Base-by-base conservation (phyloP, 228 moss, liverwort and hornwort genomes). In the Sphagnum fallax region DNA sequence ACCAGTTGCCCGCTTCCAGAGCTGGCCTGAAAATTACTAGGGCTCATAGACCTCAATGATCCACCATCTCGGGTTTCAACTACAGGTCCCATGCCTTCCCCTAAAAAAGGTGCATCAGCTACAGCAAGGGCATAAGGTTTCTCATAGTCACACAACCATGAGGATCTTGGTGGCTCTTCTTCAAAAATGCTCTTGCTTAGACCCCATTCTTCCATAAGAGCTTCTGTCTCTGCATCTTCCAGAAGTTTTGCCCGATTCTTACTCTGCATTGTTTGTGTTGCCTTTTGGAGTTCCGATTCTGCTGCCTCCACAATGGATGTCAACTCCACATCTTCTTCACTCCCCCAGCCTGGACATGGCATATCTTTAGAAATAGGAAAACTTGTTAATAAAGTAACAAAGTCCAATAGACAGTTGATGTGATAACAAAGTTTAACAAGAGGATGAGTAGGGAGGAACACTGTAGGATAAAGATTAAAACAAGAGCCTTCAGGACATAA, bases 161-260 rank as follows among this genome's bases (percentile, higher is more conserved):
- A 53, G 52, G 74, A 74, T 72, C 87, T 87, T n/a, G 86, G 86
- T 65, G 94, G 85, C 72, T 91, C 87, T 13, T 78, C 84, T 68
- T 98, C 90, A 5, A 98, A 98, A 47, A 92, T 87, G 78, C 83
- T 89, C 79, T 93, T 92, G 65, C 94, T 94, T 65, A 98, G 74
- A 1, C 98, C 98, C 98, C 98, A 98, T 71, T 98, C 90, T 77
- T 89, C 88, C 98, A 98, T 98, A 59, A 98, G 93, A 52, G 98
- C 91, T 75, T 94, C 98, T 14, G 98, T 93, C 77, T 98, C 98
- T 69, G 87, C 94, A 81, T 98, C 98, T 81, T 98, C 98, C 66
- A 98, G 72, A 88, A 93, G 68, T 81, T 94, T 98, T 9, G 98
- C 98, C 73, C 94, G 82, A 47, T 80, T 89, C 73, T 94, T 98